phyloP scores from a whole-genome alignment of 257 asterid genomes.

The Solanum corneliomulleri region DNA sequence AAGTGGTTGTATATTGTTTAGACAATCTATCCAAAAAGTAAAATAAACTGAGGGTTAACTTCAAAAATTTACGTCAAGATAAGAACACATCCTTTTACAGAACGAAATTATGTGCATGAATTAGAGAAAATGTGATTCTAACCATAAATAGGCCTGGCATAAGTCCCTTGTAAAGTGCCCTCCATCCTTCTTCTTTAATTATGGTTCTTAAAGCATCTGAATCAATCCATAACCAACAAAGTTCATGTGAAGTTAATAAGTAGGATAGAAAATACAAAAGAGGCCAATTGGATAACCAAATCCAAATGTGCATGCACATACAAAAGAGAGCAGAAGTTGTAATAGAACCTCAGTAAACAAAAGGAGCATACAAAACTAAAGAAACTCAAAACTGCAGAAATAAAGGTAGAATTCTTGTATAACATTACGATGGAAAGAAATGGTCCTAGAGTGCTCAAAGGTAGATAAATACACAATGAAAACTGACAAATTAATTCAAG shows the following conservation, averaged over 20 bases:
- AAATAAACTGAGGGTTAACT: background rate
- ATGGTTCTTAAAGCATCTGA: conserved; percentile 92
- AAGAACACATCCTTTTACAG: background rate
- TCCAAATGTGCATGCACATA: background rate
- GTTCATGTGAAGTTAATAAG: background rate
- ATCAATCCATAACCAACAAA: conserved; percentile 4
- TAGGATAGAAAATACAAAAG: background rate
- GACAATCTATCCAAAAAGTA: background rate
- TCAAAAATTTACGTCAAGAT: background rate
- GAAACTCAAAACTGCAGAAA: background rate
- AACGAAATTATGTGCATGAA: background rate
- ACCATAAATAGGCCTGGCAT: conserved; percentile 85
- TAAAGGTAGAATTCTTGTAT: background rate
- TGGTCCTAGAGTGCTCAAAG: background rate
- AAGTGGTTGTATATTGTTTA: background rate
- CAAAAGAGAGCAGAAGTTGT: background rate
- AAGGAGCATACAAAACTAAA: background rate
- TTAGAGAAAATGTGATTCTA: conserved; percentile 11
- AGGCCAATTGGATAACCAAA: background rate
- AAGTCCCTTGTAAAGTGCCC: conserved; percentile 81
- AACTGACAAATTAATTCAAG: conserved; percentile 2
- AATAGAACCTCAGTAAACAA: background rate
- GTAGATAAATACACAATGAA: background rate
- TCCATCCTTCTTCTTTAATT: conserved; percentile 93
- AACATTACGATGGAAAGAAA: background rate